Evolutionary conservation across 768 basidiomycete genomes (phyloP).

Genomic region (Pleurotus eryngii): DNA sequence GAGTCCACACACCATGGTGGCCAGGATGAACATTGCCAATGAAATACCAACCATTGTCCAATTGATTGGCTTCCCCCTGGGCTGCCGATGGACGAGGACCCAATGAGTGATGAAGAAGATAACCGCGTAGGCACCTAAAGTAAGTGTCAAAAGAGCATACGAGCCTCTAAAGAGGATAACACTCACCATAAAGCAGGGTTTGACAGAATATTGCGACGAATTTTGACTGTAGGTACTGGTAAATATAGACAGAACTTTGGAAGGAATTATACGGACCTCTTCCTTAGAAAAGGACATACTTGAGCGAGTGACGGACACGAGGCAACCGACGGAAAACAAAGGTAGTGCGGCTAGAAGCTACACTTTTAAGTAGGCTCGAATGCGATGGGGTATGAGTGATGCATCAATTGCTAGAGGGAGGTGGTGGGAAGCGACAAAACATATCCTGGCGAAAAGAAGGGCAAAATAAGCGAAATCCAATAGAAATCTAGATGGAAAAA

Average conservation of each 20-base stretch:
- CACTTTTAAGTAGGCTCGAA: too few relatives aligned
- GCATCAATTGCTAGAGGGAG: too few relatives aligned
- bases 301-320: too few relatives aligned
- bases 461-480: too few relatives aligned
- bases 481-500: too few relatives aligned
- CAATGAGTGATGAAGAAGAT: conserved; percentile 27
- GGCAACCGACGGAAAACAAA: too few relatives aligned
- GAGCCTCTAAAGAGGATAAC: neutral
- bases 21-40: conserved; percentile 28
- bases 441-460: too few relatives aligned
- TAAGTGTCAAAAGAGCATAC: neutral
- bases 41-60: conserved; percentile 29
- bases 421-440: too few relatives aligned
- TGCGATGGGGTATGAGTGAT: too few relatives aligned
- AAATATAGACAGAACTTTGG: neutral
- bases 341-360: too few relatives aligned
- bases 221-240: neutral
- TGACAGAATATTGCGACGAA: conserved; percentile 1
- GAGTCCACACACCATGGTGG: conserved; percentile 33
- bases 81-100: conserved; percentile 24
- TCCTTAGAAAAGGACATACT: neutral
- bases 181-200: neutral
- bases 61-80: conserved; percentile 21
- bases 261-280: neutral
- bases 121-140: conserved; percentile 24